Conservation (phyloP, 129 eudicot genomes). For the Logfia minima region DNA sequence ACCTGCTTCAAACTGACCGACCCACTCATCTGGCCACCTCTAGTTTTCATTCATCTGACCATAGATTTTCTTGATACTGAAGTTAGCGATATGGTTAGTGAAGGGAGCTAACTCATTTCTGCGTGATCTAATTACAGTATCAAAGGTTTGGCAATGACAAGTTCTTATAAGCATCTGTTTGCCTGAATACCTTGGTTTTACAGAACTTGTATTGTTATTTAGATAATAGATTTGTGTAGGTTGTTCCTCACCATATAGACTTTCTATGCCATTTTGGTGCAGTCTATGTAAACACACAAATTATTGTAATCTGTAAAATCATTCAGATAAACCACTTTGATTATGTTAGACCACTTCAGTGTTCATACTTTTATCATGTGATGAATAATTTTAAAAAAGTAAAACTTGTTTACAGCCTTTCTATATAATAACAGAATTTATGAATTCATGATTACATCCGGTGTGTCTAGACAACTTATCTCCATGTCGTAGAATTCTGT, state of each 20-base stretch:
- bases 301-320: neutral
- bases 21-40: neutral
- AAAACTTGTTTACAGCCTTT: too few relatives aligned
- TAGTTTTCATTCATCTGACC: neutral
- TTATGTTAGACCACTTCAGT: too few relatives aligned
- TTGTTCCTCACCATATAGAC: neutral
- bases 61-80: conserved; percentile 31
- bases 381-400: too few relatives aligned
- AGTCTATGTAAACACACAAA: neutral
- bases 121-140: conserved; percentile 15
- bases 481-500: too few relatives aligned
- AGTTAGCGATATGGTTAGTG: conserved; percentile 17
- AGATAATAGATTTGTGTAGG: neutral
- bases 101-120: conserved; percentile 22
- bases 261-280: neutral
- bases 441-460: too few relatives aligned
- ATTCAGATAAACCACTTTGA: too few relatives aligned
- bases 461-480: too few relatives aligned
- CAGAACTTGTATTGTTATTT: conserved; percentile 1
- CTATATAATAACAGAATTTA: too few relatives aligned
- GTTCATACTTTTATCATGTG: too few relatives aligned
- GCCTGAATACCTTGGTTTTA: conserved; percentile 20
- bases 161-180: conserved; percentile 10
- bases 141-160: conserved; percentile 16
- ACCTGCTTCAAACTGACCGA: neutral